These are phyloP conservation scores for Ophiorrhiza pumila DNA, from an alignment of 257 asterid species.

Conservation along the genomic window DNA sequence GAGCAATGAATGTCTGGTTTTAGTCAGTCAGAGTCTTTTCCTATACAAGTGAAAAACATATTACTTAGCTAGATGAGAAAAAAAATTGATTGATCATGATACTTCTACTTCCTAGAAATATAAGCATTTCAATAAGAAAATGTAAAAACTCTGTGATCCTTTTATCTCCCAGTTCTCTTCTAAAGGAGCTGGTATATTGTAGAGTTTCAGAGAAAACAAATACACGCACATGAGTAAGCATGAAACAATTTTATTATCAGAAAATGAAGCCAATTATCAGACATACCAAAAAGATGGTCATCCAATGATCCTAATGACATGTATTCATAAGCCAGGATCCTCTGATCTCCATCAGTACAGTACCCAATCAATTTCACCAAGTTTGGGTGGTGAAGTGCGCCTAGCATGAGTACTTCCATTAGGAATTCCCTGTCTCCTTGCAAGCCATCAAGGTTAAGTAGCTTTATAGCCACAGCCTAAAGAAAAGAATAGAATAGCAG, in stretches of 20 bases:
- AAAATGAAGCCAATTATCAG: not conserved
- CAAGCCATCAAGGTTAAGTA: constrained; percentile 73
- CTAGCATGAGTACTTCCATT: constrained; percentile 76
- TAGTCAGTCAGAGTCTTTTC: not conserved
- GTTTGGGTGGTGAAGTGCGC: constrained; percentile 76
- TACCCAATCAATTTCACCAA: constrained; percentile 77
- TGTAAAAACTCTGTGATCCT: not conserved
- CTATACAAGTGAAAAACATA: not conserved
- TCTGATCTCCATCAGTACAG: constrained; percentile 89
- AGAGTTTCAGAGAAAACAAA: not conserved
- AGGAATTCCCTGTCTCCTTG: constrained; percentile 87
- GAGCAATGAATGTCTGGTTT: not conserved
- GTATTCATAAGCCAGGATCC: constrained; percentile 76
- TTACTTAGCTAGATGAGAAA: not conserved
- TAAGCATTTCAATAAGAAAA: not conserved
- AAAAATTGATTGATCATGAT: not conserved
- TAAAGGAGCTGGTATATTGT: not conserved
- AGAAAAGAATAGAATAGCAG: not conserved
- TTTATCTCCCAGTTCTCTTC: not conserved
- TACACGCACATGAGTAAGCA: not conserved
- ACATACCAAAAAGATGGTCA: constrained; percentile 72
- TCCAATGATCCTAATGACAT: constrained; percentile 85
- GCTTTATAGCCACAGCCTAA: constrained; percentile 79
- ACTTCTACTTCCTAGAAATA: too few species aligned
- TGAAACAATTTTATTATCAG: not conserved